Base-by-base conservation (phyloP, 805 yeast species). In the Starmerella gropengiesseri region DNA sequence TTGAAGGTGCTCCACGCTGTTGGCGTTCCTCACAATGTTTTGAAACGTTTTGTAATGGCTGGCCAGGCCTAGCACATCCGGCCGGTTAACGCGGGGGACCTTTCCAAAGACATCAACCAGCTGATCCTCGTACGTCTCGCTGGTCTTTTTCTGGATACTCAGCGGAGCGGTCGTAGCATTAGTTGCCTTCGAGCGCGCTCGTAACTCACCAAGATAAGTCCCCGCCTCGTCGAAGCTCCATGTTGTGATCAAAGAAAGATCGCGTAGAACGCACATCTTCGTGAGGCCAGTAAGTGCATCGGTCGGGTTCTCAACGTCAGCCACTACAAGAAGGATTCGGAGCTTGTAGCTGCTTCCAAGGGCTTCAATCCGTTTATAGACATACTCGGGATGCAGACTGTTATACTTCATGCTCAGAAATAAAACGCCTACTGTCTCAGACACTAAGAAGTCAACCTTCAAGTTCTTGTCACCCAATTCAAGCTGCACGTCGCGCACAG, bases 361-460 rank as follows among this genome's bases (percentile, higher is more conserved):
- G 37, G 52, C 49, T 18, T 50, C 48, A 19, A 66, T 59, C 13
- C 70, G 58, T 16, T 51, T 49, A 53, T 56, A 59, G 16, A 67
- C 63, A 44, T 67, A 65, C 45, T 65, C 70, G 3, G 69, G 70
- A 34, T 61, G 66, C 22, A 66, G 49, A 12, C 58, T 45, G 46
- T 62, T 62, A 40, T 62, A 62, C 30, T 58, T 45, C 40, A 62
- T 44, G 26, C 58, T 57, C 41, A 66, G 53, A 42, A 58, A 66
- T 28, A 66, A 54, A 17, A 57, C 64, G 29, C 67, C 62, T 25
- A 58, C 52, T 3, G 54, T 49, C 17, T 53, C 54, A 7, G 64
- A 62, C 7, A 64, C 51, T 3, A 60, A 52, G 38, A 55, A 66
- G 44, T 66, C 70, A 5, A 69, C 59, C 28, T 49, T 54, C 37